Base-by-base conservation (phyloP, 177 flowering plant species). In the Vitis hybrid region DNA sequence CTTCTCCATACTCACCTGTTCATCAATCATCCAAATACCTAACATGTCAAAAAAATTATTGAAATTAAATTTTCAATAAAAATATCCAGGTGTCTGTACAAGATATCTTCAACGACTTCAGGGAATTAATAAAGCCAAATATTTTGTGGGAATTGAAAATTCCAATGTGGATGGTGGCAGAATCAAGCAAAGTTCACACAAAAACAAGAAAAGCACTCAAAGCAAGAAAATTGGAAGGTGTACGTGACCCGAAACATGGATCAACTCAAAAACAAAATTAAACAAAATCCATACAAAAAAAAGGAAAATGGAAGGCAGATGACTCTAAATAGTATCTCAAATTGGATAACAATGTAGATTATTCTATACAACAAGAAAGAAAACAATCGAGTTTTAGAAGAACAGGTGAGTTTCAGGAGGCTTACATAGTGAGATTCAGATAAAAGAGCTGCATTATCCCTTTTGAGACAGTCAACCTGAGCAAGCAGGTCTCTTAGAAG, bases 381-480 rank as follows among this genome's bases (percentile, higher is more conserved):
- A 24, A 24, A 24, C 27, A 5, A 40, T 27, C 30, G 0, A 27
- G 30, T 27, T 40, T 27, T 40, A 7, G 46, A 40, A 40, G 8
- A 40, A 40, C 46, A 40, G 46, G 46, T n/a, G 2, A 40, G 46
- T 40, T 40, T 9, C 8, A n/a, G n/a, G 32, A 40, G 72, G 58
- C 97, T 92, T 81, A 92, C 98, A 79, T 94, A 92, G 69, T 80
- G 80, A 66, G 89, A 86, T 81, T 94, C 98, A 4, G 94, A 88
- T 52, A 86, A 61, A 13, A 94, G 80, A 9, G 92, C 65, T 56
- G 70, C 83, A 70, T 92, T 88, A 82, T 91, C 97, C 80, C 74
- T 85, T 70, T 75, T 90, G 64, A 94, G 94, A 68, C 67, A 49
- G 50, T 90, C 83, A 52, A 94, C 84, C 80, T 87, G 89, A 49